These are phyloP conservation scores for Colletotrichum eremochloae DNA, from an alignment of 2,329 filamentous ascomycete genomes.

Conservation along the genomic window DNA sequence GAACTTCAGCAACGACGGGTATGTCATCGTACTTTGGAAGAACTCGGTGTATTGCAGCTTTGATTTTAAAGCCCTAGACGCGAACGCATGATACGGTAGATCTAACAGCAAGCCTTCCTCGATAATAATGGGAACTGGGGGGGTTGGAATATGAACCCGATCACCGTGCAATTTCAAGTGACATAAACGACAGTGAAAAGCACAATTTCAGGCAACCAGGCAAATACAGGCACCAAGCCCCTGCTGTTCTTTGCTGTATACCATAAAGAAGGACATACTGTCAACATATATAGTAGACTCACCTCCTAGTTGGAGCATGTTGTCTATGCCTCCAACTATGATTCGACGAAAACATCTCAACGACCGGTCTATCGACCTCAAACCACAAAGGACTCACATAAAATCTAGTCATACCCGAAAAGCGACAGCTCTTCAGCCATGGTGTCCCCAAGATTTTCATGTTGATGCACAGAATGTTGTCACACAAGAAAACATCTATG, in stretches of 20 bases:
- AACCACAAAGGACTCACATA: neutral
- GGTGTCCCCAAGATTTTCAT: neutral
- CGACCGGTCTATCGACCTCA: neutral
- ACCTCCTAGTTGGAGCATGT: neutral
- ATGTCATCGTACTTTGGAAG: neutral
- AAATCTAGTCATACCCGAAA: neutral
- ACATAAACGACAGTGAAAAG: neutral
- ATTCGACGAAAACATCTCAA: neutral
- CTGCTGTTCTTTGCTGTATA: neutral
- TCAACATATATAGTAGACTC: neutral
- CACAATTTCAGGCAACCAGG: neutral
- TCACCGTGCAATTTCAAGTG: neutral
- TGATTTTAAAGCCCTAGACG: too few relatives aligned
- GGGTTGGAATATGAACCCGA: neutral
- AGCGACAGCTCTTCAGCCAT: neutral
- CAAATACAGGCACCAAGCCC: too few relatives aligned
- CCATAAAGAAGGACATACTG: neutral
- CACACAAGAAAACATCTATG: neutral
- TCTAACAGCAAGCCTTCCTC: neutral
- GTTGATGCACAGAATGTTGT: neutral
- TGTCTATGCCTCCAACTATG: neutral
- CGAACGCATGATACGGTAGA: neutral
- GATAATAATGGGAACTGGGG: too few relatives aligned
- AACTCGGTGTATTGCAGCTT: neutral
- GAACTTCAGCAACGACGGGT: neutral